Evolutionary conservation across 2,329 filamentous ascomycete genomes (phyloP).

Genomic region (Graphilbum ipis-grandicollis): DNA sequence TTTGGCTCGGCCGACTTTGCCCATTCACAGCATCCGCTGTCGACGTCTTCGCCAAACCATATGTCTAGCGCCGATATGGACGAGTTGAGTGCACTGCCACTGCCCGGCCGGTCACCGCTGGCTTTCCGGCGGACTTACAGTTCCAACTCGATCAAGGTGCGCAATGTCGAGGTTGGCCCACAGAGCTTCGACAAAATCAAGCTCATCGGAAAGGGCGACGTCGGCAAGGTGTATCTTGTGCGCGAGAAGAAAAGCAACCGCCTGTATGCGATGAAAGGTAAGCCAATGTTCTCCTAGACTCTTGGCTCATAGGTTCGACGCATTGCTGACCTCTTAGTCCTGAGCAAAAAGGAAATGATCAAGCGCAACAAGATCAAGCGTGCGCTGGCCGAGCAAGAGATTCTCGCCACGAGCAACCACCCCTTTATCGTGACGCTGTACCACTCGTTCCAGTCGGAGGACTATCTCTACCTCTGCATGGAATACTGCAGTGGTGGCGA

Average conservation of each 20-base stretch:
- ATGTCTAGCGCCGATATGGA: constrained; percentile 31
- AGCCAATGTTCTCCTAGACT: constrained; percentile 11
- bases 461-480: constrained; percentile 98
- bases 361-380: constrained; percentile 99
- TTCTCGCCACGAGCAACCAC: constrained; percentile 94
- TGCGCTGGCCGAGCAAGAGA: constrained; percentile 92
- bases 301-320: neutral
- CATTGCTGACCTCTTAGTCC: constrained; percentile 35
- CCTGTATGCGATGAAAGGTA: constrained; percentile 97
- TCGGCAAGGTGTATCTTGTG: constrained; percentile 95
- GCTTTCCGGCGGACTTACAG: constrained; percentile 92
- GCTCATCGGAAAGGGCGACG: constrained; percentile 94
- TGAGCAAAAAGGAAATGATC: constrained; percentile 99
- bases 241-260: constrained; percentile 93
- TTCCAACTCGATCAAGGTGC: constrained; percentile 97
- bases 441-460: constrained; percentile 97
- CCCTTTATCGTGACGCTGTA: constrained; percentile 98
- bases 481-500: constrained; percentile 98
- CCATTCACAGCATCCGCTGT: constrained; percentile 9
- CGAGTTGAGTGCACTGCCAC: constrained; percentile 43
- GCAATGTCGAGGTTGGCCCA: constrained; percentile 90
- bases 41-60: constrained; percentile 12
- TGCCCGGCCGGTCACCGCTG: constrained; percentile 49
- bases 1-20: constrained; percentile 15
- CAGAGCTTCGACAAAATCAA: constrained; percentile 99